Base-by-base conservation (phyloP, 768 basidiomycete species). In the Amanita pallidorosea region DNA sequence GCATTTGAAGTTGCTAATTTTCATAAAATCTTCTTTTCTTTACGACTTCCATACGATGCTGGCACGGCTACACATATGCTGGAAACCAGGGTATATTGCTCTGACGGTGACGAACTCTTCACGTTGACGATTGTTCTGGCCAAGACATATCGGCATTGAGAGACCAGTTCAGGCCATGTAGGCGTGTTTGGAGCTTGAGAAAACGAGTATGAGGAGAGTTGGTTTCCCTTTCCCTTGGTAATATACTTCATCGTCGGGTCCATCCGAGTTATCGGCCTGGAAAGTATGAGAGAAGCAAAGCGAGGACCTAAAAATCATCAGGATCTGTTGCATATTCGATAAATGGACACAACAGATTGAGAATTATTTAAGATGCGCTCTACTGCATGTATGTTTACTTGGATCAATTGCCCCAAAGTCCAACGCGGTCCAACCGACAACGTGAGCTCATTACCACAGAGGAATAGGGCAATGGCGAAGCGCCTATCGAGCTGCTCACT, bases 401-500 rank as follows among this genome's bases (percentile, higher is more conserved):
- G 56, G 51, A 3, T 43, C n/a, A 11, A 20, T 44, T 12, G 56
- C 53, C 15, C 36, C 43, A 2, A 47, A 57, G 35, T 20, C 56
- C 56, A 7, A 54, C 44, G 6, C 54, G 54, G 27, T 57, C 56
- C 33, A 45, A n/a, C 34, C 6, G 48, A 47, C 13, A 57, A 12
- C 0, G 37, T 52, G 11, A 57, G 45, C 41, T 52, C 34, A 13
- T 46, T 45, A 4, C 18, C 31, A 31, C 54, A 46, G 9, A 54
- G 38, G 3, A 54, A 23, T 1, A 54, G 31, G 4, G 45, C 50
- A 11, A 56, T n/a, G 33, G 42, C 45, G 27, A 55, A 55, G 1
- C 51, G 49, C 11, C 50, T 49, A 43, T 56, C 55, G n/a, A 51
- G 40, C 15, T 54, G 55, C 49, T 56, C 53, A 7, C 35, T n/a